Base-by-base conservation (phyloP, 208 protist species). In the Blastocrithidia nonstop region DNA sequence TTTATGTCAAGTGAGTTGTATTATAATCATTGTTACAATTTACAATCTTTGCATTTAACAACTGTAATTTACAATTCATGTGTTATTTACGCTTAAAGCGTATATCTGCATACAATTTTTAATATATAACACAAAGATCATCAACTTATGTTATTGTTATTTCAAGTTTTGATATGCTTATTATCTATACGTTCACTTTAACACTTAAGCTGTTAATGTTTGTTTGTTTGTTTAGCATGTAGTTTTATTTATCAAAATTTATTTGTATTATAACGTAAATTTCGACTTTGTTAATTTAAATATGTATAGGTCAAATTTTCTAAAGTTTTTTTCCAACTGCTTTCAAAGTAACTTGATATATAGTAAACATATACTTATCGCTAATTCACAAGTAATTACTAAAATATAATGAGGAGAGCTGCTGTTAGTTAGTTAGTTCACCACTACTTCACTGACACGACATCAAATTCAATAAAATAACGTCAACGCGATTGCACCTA, bases 161-260 rank as follows among this genome's bases (percentile, higher is more conserved):
- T 38, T 5, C 3, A 2, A 38, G 22, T 35, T 38, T 5, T 17
- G 6, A 23, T 38, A 23, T 17, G 22, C 19, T 2, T 5, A 38
- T 19, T 23, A 38, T 19, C 5, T 17, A 5, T 5, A 3, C 2
- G 22, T 38, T 23, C 2, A 23, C 22, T 5, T 38, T 5, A 5
- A 5, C 33, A 38, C 5, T 38, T 38, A 23, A 38, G 2, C 22
- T 38, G 5, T 38, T 38, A 19, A 3, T 38, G 1, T 4, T n/a
- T 2, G 49, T 29, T 24, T 44, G n/a, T 39, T 50, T 53, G 26
- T 41, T 26, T 50, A 50, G 24, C n/a, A 45, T 50, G 23, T 6
- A 5, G 23, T 42, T 44, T 50, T 50, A 16, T 50, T 50, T 6
- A 17, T 38, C 33, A 23, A 38, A 23, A 6, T 38, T 9, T 35